These are phyloP conservation scores for Mucor ambiguus DNA, from an alignment of 371 early-diverging fungal species.

Conservation along the genomic window DNA sequence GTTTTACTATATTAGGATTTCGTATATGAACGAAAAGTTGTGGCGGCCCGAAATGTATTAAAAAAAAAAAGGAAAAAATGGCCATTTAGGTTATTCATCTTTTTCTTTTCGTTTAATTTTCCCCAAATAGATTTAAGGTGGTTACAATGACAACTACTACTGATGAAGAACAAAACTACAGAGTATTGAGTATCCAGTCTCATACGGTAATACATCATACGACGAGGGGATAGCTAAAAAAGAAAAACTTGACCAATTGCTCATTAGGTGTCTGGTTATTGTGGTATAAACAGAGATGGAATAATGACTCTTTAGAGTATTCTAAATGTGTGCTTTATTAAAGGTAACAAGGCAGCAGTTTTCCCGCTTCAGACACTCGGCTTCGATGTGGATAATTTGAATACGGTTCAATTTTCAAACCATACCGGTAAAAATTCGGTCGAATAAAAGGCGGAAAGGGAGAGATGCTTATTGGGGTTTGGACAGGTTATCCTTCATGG, in stretches of 20 bases:
- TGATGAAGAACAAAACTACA: constrained; percentile 22
- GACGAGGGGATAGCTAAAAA: background rate
- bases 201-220: constrained; percentile 71
- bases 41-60: background rate
- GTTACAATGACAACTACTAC: background rate
- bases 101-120: background rate
- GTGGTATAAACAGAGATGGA: constrained; percentile 48
- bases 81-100: too few species aligned
- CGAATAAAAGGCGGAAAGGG: background rate
- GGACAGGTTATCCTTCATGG: constrained; percentile 75
- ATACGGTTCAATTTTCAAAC: constrained; percentile 93
- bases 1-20: background rate
- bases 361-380: constrained; percentile 91
- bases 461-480: background rate
- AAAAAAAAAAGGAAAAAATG: too few species aligned
- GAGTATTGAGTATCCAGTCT: constrained; percentile 89
- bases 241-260: background rate
- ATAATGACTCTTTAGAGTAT: background rate
- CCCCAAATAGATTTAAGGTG: background rate
- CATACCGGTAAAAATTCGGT: constrained; percentile 67
- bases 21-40: background rate
- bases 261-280: constrained; percentile 71
- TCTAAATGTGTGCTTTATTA: background rate
- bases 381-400: constrained; percentile 90
- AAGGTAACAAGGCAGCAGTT: constrained; percentile 83